These are phyloP conservation scores for Euphrasia arctica DNA, from an alignment of 305 asterid genomes.

Conservation along the genomic window DNA sequence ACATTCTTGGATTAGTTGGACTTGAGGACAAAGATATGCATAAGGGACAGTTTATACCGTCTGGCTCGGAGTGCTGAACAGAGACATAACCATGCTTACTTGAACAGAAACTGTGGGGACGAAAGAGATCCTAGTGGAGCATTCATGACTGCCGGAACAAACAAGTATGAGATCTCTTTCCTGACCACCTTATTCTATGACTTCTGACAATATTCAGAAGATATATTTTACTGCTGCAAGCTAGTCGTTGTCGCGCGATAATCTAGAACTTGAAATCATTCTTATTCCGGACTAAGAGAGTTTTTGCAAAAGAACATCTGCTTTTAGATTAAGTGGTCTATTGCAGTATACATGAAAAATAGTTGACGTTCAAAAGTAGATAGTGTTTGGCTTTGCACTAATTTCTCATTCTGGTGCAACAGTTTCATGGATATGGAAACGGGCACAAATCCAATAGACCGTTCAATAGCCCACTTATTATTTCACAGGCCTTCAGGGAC, in stretches of 20 bases:
- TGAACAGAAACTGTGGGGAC: constrained; percentile 33
- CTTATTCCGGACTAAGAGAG: neutral
- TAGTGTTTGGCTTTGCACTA: neutral
- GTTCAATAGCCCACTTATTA: constrained; percentile 81
- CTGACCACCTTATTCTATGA: constrained; percentile 2
- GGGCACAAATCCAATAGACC: constrained; percentile 80
- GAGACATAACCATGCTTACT: constrained; percentile 50
- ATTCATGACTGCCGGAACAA: constrained; percentile 43
- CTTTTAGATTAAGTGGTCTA: neutral
- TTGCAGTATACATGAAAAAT: neutral
- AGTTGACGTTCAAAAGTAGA: neutral
- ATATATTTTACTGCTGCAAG: neutral
- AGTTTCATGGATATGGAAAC: constrained; percentile 77
- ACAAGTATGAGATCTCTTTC: constrained; percentile 38
- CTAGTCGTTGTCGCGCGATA: neutral
- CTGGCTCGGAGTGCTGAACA: constrained; percentile 91
- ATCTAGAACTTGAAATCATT: constrained; percentile 8
- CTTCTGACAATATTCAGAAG: constrained; percentile 12
- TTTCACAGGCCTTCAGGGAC: constrained; percentile 78
- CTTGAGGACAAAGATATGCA: constrained; percentile 68
- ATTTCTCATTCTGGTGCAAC: constrained; percentile 32
- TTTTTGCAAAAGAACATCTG: neutral
- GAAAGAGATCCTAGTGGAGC: constrained; percentile 43
- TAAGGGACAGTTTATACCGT: constrained; percentile 91
- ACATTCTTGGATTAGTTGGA: constrained; percentile 65